Evolutionary conservation across 768 basidiomycete species (phyloP).

Genomic region (Trametes elegans): DNA sequence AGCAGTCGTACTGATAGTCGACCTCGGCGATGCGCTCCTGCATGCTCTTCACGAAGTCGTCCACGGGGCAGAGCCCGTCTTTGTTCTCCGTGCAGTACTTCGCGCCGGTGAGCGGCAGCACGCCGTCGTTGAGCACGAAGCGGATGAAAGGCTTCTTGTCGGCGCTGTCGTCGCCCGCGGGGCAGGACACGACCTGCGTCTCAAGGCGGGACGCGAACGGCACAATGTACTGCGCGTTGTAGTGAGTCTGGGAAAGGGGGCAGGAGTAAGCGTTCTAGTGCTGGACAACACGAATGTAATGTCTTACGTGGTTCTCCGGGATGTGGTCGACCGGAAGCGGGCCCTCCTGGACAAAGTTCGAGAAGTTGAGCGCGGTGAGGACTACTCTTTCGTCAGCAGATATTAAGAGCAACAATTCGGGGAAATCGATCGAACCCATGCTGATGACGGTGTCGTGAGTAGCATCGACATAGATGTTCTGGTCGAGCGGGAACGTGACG

Average conservation of each 20-base stretch:
- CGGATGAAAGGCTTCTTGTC: slow-evolving; percentile 33
- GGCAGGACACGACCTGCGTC: slow-evolving; percentile 44
- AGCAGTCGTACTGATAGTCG: slow-evolving; percentile 43
- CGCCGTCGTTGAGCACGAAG: slow-evolving; percentile 49
- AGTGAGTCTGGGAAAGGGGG: slow-evolving; percentile 27
- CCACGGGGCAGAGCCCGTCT: slow-evolving; percentile 42
- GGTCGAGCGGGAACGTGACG: slow-evolving; percentile 35
- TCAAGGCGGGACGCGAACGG: slow-evolving; percentile 51
- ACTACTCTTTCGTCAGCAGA: slow-evolving; percentile 23
- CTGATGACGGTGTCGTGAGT: slow-evolving; percentile 46
- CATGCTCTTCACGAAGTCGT: slow-evolving; percentile 39
- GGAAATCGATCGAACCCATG: slow-evolving; percentile 27
- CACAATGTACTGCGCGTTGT: slow-evolving; percentile 40
- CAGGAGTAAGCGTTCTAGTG: neutral
- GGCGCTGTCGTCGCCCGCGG: slow-evolving; percentile 26
- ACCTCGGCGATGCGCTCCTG: slow-evolving; percentile 37
- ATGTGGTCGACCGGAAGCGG: slow-evolving; percentile 41
- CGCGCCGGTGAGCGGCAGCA: slow-evolving; percentile 44
- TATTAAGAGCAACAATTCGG: no score
- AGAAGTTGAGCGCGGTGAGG: slow-evolving; percentile 46
- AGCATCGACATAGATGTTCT: slow-evolving; percentile 45
- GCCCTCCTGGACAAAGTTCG: slow-evolving; percentile 38
- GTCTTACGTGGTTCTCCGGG: slow-evolving; percentile 29
- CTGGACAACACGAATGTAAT: neutral
- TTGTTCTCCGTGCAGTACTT: slow-evolving; percentile 39